phyloP scores from a whole-genome alignment of 352 stramenopile genomes.

The Blastocystis sp. region DNA sequence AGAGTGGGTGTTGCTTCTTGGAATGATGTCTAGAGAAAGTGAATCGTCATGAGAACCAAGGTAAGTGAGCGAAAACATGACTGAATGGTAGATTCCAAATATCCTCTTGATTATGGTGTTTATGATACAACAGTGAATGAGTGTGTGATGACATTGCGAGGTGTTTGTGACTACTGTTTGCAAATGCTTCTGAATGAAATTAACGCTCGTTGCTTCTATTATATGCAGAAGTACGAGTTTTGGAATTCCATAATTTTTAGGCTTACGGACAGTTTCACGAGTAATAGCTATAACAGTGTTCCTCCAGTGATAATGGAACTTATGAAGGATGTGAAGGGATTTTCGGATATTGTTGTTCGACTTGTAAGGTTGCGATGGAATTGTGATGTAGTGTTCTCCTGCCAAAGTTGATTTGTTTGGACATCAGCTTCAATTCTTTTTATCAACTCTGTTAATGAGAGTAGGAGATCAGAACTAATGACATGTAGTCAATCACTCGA shows the following conservation, averaged over 20 bases:
- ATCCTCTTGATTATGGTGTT: not conserved
- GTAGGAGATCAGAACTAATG: not conserved
- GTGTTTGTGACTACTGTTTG: constrained; percentile 2
- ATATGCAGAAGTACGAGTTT: not conserved
- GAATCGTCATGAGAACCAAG: not conserved
- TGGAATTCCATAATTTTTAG: not conserved
- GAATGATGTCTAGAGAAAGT: not conserved
- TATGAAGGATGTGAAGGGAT: constrained; percentile 59
- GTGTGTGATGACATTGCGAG: not conserved
- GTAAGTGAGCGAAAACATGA: not conserved
- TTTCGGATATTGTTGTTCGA: constrained; percentile 2
- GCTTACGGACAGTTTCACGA: not conserved
- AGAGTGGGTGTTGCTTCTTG: not conserved
- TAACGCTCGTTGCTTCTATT: not conserved
- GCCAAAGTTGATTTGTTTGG: not conserved
- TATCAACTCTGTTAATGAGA: constrained; percentile 47
- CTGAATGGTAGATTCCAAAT: not conserved
- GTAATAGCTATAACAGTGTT: constrained; percentile 47
- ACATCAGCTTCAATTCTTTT: not conserved
- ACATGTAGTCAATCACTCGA: constrained; percentile 40
- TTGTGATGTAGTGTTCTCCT: not conserved
- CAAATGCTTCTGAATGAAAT: constrained; percentile 15
- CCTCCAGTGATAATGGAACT: constrained; percentile 51
- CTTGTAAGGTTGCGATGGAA: not conserved
- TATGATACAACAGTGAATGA: constrained; percentile 15